Base-by-base conservation (phyloP, 225 moss, liverwort and hornwort species). In the Neckera pumila region DNA sequence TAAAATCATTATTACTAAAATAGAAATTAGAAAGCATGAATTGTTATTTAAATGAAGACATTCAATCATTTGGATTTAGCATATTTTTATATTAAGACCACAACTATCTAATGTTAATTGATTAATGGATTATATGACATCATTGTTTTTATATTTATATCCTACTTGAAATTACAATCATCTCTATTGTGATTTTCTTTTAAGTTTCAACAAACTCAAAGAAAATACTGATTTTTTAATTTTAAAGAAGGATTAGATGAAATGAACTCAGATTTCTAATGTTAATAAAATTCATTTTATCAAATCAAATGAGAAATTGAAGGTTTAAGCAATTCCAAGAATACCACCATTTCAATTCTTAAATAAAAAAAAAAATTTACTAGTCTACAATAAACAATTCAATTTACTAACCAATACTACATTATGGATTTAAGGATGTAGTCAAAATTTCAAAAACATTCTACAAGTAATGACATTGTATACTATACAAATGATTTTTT, bases 181-280 rank as follows among this genome's bases (percentile, higher is more conserved):
- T 51, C 13, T 77, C 7, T 43, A 56, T 36, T 1, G 22, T 10
- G 9, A 77, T 22, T 6, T n/a, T 56, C 5, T 14, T 56, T 19
- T 9, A 9, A 12, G 3, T 51, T 38, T 36, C 8, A 8, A 25
- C 43, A 34, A 21, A 67, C 2, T 11, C 23, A 33, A 1, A 2
- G 9, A 22, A 28, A 53, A 0, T 3, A 0, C 0, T 22, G 5
- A 36, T 42, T 75, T 36, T 7, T 23, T 38, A 0, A 14, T 5
- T 11, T 47, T 22, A 23, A 15, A 36, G 6, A 17, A 26, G 1
- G 47, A 19, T 4, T 34, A 5, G 7, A 15, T 13, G 12, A 42
- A 53, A 43, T 62, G 3, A 36, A 7, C 25, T 4, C 21, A 33
- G 16, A 63, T 63, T 2, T 34, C 2, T 34, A 34, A 15, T 63